Conservation (phyloP, 495 filamentous ascomycete species). For the Penicillium diatomitis region DNA sequence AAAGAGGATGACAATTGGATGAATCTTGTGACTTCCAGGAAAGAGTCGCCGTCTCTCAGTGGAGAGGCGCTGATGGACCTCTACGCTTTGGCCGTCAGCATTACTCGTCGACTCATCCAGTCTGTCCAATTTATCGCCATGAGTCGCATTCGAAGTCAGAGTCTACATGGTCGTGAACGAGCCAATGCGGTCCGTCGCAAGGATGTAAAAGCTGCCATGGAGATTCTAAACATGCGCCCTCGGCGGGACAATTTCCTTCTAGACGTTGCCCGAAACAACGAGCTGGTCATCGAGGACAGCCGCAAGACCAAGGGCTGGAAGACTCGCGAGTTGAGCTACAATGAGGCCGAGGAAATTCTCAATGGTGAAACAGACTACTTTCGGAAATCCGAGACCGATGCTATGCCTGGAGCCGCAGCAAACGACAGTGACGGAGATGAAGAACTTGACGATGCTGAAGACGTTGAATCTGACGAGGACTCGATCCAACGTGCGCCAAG, state of each 20-base stretch:
- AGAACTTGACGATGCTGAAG: conserved; percentile 2
- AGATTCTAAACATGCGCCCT: conserved; percentile 35
- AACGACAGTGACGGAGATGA: conserved; percentile 12
- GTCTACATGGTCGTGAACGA: conserved; percentile 22
- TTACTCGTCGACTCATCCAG: conserved; percentile 62
- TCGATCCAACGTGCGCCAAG: conserved; percentile 1
- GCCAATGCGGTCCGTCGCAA: conserved; percentile 35
- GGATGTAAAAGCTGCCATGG: conserved; percentile 60
- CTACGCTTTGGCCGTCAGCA: conserved; percentile 52
- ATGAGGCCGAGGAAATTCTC: conserved; percentile 47
- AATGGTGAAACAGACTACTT: conserved; percentile 13
- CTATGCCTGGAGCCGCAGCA: background rate
- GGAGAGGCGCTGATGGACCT: conserved; percentile 65
- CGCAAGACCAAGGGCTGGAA: conserved; percentile 21
- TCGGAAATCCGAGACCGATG: conserved; percentile 8
- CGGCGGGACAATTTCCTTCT: conserved; percentile 46
- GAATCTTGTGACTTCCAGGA: conserved; percentile 28
- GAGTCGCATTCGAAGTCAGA: conserved; percentile 42
- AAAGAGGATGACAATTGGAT: conserved; percentile 57
- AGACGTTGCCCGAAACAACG: conserved; percentile 48
- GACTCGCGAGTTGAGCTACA: conserved; percentile 23
- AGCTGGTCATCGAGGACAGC: conserved; percentile 45
- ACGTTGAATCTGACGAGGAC: conserved; percentile 17
- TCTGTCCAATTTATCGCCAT: conserved; percentile 57
- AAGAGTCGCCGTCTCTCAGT: conserved; percentile 54